A percentile compares a stretch with the other conserved stretches of the same genome.
Evolutionary conservation across 371 early-diverging fungal genomes (phyloP).

Genomic region (Haplosporangium sp.): DNA sequence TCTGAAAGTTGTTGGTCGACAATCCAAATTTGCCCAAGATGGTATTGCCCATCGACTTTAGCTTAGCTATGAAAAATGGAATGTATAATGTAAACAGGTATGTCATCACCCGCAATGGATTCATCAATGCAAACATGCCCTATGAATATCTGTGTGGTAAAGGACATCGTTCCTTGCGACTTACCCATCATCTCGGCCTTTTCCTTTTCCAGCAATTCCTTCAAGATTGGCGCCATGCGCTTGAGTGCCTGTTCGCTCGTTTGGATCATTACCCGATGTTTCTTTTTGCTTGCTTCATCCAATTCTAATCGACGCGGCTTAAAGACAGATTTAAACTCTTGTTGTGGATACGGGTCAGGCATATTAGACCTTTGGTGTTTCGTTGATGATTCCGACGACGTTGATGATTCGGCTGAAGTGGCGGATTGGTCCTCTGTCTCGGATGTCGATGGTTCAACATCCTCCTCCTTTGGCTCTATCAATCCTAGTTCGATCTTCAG

Average conservation of each 20-base stretch:
- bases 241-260: conserved; percentile 47
- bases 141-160: neutral
- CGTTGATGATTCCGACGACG: neutral
- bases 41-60: conserved; percentile 80
- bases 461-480: conserved; percentile 42
- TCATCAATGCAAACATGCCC: neutral
- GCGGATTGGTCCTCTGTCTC: conserved; percentile 3
- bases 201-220: conserved; percentile 69
- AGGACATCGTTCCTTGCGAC: neutral
- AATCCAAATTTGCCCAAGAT: conserved; percentile 81
- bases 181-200: conserved; percentile 79
- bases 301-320: conserved; percentile 26
- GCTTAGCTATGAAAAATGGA: conserved; percentile 58
- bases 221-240: conserved; percentile 38
- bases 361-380: neutral
- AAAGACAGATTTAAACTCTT: neutral
- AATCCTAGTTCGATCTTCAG: conserved; percentile 43
- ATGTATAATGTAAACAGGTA: too few species aligned
- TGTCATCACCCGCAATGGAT: neutral
- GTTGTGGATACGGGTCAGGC: neutral
- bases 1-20: conserved; percentile 79
- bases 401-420: neutral
- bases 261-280: conserved; percentile 37
- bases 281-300: conserved; percentile 33
- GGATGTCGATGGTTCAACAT: neutral